Base-by-base conservation (phyloP, 2,329 filamentous ascomycete species). In the Sphaerulina musiva region DNA sequence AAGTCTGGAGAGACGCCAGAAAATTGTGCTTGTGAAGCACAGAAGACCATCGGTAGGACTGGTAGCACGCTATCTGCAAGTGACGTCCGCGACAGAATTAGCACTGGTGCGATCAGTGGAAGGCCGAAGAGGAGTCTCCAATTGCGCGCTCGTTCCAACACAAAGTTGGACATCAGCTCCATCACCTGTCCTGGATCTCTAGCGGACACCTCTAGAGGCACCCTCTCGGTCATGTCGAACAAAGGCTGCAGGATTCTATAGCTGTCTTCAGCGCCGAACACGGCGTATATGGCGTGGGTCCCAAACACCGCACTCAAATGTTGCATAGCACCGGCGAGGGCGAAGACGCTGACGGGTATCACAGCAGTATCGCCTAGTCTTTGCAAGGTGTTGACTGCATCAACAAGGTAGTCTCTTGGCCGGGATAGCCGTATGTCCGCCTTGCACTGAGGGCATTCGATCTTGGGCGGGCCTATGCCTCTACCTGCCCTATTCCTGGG, bases 391-490 rank as follows among this genome's bases (percentile, higher is more conserved):
- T 86, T 81, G 57, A 84, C 80, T 0, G 84, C 64, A 50, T 85
- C 80, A 29, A 97, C 82, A 20, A 93, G 72, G 20, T 81, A 75
- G 66, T 91, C 90, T 64, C 79, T 81, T 11, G 87, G 87, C 46
- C 91, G 84, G 48, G 85, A 80, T 29, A 97, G 77, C 49, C 80
- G 75, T 64, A 97, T 95, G 61, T 83, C 80, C 1, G 83, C 80
- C 69, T 95, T 93, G 79, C 93, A 98, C 59, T 95, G 87, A 2
- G 92, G 92, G 68, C 93, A 98, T 51, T 81, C 75, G 59, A 96
- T 82, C 57, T 84, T 83, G 51, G 82, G 81, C 29, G 68, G 68
- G 23, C 66, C 76, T 69, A 67, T 80, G 71, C 55, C 71, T 68
- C 57, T 70, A 61, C 74, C 70, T 60, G 74, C 73, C 57, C 75